phyloP scores from a whole-genome alignment of 2,329 filamentous ascomycete genomes.

The Kalmusia sp. region DNA sequence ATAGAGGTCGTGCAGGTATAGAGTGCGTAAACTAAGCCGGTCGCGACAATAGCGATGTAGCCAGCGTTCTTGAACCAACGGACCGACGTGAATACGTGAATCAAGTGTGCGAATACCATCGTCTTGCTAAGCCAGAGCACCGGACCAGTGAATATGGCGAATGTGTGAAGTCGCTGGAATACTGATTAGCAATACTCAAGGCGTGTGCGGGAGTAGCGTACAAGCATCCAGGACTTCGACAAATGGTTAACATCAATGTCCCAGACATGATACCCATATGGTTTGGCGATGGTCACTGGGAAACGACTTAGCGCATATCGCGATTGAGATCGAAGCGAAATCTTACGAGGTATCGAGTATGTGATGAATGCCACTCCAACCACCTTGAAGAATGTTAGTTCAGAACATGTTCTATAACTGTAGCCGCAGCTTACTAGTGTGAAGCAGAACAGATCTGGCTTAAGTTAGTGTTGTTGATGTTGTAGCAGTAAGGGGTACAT shows the following conservation, averaged over 20 bases:
- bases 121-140: conserved; percentile 29
- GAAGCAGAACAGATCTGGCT: conserved; percentile 18
- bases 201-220: background rate
- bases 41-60: conserved; percentile 21
- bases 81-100: conserved; percentile 17
- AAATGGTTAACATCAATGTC: conserved; percentile 18
- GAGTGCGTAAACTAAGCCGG: conserved; percentile 22
- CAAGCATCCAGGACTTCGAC: conserved; percentile 18
- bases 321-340: background rate
- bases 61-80: conserved; percentile 28
- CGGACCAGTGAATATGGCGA: conserved; percentile 22
- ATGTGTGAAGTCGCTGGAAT: conserved; percentile 17
- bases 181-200: background rate
- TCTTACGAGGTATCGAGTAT: conserved; percentile 24
- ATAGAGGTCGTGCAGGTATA: conserved; percentile 25
- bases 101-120: conserved; percentile 22
- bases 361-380: conserved; percentile 23
- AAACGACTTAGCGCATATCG: conserved; percentile 3
- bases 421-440: conserved; percentile 9
- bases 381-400: conserved; percentile 6
- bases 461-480: conserved; percentile 1
- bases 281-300: conserved; percentile 16
- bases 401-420: background rate
- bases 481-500: background rate
- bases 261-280: conserved; percentile 27